phyloP scores from a whole-genome alignment of 208 protist genomes.

The Leishmania aethiopica region DNA sequence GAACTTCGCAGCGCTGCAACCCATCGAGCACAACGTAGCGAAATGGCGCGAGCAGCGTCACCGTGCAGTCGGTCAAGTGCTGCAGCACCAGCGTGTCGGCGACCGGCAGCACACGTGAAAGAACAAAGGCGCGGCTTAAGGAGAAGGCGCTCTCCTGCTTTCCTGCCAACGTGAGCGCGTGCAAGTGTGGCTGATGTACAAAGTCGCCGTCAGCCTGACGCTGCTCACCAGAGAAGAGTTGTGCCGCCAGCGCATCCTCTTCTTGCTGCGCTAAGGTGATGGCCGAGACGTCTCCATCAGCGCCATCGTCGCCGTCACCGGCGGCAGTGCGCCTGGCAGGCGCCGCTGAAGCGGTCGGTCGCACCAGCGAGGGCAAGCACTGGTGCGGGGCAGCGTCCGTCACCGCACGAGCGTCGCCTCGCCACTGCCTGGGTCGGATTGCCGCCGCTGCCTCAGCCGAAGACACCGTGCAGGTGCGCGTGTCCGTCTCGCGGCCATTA shows the following conservation, averaged over 20 bases:
- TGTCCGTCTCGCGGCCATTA: too few species aligned
- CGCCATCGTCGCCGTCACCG: background rate
- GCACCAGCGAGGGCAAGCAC: constrained; percentile 12
- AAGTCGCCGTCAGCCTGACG: constrained; percentile 3
- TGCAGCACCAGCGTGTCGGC: constrained; percentile 64
- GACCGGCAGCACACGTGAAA: constrained; percentile 12
- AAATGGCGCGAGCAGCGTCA: constrained; percentile 57
- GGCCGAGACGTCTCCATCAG: background rate
- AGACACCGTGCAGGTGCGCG: background rate
- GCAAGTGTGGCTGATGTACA: constrained; percentile 30
- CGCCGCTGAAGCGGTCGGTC: constrained; percentile 12
- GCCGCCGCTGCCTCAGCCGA: background rate
- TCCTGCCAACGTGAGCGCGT: constrained; percentile 40
- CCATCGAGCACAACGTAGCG: constrained; percentile 60
- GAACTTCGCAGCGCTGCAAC: constrained; percentile 48
- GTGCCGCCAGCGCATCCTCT: constrained; percentile 6
- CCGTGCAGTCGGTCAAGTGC: constrained; percentile 49
- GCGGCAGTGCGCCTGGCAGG: constrained; percentile 7
- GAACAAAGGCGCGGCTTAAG: constrained; percentile 38
- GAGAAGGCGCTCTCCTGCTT: constrained; percentile 32
- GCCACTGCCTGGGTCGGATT: background rate
- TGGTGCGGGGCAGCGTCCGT: background rate
- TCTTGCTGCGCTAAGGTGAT: background rate
- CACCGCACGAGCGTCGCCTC: background rate
- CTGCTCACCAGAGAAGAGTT: background rate